These are phyloP conservation scores for Teunomyces panamensis DNA, from an alignment of 805 yeast species.

Conservation along the genomic window DNA sequence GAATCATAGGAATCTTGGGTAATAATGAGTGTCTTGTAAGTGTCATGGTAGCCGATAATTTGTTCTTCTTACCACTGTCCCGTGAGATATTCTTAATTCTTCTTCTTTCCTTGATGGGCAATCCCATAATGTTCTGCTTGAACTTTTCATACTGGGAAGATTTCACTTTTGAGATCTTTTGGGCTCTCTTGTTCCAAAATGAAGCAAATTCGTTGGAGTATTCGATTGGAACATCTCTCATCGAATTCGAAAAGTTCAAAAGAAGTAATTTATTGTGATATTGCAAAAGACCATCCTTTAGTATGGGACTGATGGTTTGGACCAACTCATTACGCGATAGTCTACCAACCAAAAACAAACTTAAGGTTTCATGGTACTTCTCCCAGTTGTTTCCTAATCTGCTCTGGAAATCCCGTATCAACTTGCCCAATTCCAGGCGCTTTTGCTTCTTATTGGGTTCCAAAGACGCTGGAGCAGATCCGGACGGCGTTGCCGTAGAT, in stretches of 20 bases:
- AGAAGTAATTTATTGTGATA: conserved; percentile 82
- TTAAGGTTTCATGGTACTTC: conserved; percentile 73
- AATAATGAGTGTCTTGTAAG: conserved; percentile 68
- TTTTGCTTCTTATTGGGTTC: conserved; percentile 12
- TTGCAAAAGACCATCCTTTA: conserved; percentile 48
- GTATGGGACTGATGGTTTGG: conserved; percentile 52
- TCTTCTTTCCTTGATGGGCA: conserved; percentile 80
- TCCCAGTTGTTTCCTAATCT: conserved; percentile 83
- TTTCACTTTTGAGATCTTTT: conserved; percentile 45
- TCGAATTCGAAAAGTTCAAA: conserved; percentile 79
- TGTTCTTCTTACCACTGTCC: conserved; percentile 77
- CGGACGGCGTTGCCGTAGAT: background rate
- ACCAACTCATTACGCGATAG: conserved; percentile 74
- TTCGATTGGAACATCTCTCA: conserved; percentile 70
- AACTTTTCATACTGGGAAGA: conserved; percentile 76
- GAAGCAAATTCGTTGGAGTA: conserved; percentile 40
- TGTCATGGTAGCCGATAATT: conserved; percentile 65
- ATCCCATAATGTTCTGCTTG: conserved; percentile 80
- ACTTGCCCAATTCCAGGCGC: conserved; percentile 34
- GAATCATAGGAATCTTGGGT: conserved; percentile 82
- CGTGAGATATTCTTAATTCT: conserved; percentile 79
- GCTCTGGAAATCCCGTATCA: conserved; percentile 72
- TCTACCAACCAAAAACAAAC: conserved; percentile 74
- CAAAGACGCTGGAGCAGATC: background rate
- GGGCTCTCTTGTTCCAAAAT: conserved; percentile 50